Evolutionary conservation across 2,329 filamentous ascomycete species (phyloP).

Genomic region (Claviceps purpurea): DNA sequence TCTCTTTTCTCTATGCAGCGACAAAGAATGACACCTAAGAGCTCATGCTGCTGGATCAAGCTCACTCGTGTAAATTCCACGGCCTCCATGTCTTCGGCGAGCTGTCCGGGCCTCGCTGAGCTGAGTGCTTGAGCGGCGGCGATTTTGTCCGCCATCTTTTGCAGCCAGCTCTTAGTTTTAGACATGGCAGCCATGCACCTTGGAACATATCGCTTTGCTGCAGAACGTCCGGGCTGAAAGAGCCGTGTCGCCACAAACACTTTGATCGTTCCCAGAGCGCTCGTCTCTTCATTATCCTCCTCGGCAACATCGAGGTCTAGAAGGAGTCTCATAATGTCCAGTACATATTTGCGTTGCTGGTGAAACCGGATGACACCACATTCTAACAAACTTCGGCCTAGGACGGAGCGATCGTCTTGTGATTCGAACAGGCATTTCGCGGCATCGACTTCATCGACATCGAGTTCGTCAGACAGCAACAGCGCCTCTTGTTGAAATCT

Average conservation of each 20-base stretch:
- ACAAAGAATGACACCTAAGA: conserved; percentile 66
- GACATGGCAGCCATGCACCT: conserved; percentile 67
- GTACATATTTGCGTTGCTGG: conserved; percentile 65
- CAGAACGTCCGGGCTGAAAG: conserved; percentile 19
- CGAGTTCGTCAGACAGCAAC: conserved; percentile 72
- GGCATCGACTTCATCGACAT: conserved; percentile 80
- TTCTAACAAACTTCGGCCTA: conserved; percentile 62
- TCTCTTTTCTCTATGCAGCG: conserved; percentile 66
- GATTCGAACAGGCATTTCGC: conserved; percentile 64
- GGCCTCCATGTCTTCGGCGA: conserved; percentile 57
- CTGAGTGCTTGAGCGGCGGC: conserved; percentile 65
- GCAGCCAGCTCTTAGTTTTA: conserved; percentile 64
- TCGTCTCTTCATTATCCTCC: conserved; percentile 36
- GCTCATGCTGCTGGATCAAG: conserved; percentile 79
- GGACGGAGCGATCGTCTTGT: conserved; percentile 50
- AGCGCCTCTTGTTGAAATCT: conserved; percentile 76
- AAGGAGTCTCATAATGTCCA: conserved; percentile 73
- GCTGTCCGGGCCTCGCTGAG: conserved; percentile 36
- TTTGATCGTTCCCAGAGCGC: conserved; percentile 19
- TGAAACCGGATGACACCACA: conserved; percentile 81
- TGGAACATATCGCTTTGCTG: conserved; percentile 50
- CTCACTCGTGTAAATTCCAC: conserved; percentile 70
- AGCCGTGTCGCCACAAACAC: conserved; percentile 22
- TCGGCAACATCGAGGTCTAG: conserved; percentile 48
- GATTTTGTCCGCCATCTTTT: conserved; percentile 60